Conservation (phyloP, 768 basidiomycete species). For the Mrakia gelida region DNA sequence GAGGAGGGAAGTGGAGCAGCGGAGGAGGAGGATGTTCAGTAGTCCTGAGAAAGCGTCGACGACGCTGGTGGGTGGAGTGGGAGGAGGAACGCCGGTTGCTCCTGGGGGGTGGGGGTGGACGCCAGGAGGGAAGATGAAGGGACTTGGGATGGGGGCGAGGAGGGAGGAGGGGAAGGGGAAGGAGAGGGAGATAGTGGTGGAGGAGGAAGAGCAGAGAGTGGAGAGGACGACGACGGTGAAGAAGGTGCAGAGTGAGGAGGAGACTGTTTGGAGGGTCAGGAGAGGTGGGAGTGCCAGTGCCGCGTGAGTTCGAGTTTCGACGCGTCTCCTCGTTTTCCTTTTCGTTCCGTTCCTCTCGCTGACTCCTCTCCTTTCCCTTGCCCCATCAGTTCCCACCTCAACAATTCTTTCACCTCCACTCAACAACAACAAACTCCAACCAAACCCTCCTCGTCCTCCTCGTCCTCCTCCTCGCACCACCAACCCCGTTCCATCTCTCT, state of each 20-base stretch:
- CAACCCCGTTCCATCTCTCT: background rate
- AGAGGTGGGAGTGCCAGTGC: background rate
- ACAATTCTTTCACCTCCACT: background rate
- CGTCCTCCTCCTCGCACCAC: background rate
- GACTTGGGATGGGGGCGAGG: background rate
- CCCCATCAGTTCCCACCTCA: background rate
- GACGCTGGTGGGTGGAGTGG: background rate
- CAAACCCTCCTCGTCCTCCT: background rate
- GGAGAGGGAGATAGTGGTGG: background rate
- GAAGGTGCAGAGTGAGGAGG: background rate
- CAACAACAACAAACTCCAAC: background rate
- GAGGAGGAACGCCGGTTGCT: background rate
- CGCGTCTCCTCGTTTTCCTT: background rate
- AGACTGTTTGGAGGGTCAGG: background rate
- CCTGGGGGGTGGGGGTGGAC: slow-evolving; percentile 26
- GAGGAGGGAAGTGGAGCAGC: background rate
- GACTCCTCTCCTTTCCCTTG: background rate
- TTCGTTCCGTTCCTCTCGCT: background rate
- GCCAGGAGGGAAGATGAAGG: slow-evolving; percentile 15
- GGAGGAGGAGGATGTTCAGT: background rate
- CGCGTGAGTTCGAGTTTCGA: background rate
- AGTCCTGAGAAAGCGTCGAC: background rate
- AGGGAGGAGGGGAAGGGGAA: slow-evolving; percentile 19
- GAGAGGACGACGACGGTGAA: no score
- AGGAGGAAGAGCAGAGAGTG: background rate